These are phyloP conservation scores for Melaleuca quinquenervia DNA, from an alignment of 345 rosid species.

Conservation along the genomic window DNA sequence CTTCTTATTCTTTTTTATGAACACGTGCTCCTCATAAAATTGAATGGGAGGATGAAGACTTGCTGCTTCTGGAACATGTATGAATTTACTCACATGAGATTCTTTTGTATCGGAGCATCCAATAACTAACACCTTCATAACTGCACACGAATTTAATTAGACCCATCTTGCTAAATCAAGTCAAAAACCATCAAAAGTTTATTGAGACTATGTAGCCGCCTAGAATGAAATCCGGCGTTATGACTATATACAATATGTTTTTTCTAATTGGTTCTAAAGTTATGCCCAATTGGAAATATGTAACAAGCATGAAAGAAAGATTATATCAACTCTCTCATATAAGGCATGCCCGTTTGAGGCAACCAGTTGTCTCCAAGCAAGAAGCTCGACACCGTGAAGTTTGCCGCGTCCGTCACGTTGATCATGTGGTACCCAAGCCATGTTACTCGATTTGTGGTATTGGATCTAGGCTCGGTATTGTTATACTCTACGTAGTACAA, in stretches of 20 bases:
- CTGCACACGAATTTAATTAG: neutral
- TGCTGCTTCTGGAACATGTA: neutral
- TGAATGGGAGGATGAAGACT: neutral
- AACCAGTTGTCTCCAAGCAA: conserved; percentile 60
- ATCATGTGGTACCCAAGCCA: conserved; percentile 66
- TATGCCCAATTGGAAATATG: neutral
- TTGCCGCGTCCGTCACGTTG: conserved; percentile 44
- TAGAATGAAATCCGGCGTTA: neutral
- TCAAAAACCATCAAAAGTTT: neutral
- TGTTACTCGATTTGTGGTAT: conserved; percentile 32
- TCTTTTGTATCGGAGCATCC: neutral
- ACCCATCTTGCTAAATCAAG: neutral
- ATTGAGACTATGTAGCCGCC: neutral
- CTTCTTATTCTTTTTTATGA: too few relatives aligned
- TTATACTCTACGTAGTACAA: conserved; percentile 59
- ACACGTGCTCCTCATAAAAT: too few relatives aligned
- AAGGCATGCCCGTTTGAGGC: conserved; percentile 51
- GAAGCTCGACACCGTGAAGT: conserved; percentile 53
- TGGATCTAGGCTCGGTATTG: conserved; percentile 58
- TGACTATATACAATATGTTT: neutral
- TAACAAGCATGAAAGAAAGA: neutral
- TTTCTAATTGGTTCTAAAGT: neutral
- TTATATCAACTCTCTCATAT: conserved; percentile 13
- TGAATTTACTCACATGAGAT: neutral
- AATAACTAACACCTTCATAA: neutral